Evolutionary conservation across 2,329 filamentous ascomycete species (phyloP).

Genomic region (Albifimbria verrucaria): DNA sequence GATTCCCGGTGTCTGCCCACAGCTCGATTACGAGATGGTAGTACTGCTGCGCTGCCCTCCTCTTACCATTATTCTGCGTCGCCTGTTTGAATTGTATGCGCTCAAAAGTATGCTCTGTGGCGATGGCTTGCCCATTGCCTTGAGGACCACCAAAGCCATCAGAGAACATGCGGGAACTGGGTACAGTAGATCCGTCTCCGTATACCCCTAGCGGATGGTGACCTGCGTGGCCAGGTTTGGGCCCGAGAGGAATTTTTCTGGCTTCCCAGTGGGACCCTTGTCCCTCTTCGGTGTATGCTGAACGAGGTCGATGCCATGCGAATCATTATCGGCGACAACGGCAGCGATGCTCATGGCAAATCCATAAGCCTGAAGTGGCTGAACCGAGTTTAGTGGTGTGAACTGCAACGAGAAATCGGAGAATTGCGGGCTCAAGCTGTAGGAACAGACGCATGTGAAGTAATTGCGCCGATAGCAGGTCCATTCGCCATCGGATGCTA

Average conservation of each 20-base stretch:
- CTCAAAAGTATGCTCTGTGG: conserved; percentile 68
- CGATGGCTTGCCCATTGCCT: conserved; percentile 31
- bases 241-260: conserved; percentile 64
- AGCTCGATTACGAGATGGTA: conserved; percentile 89
- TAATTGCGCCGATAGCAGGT: conserved; percentile 92
- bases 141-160: conserved; percentile 33
- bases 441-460: conserved; percentile 81
- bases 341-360: conserved; percentile 86
- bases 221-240: conserved; percentile 60
- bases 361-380: conserved; percentile 63
- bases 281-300: conserved; percentile 91
- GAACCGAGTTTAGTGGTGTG: conserved; percentile 45
- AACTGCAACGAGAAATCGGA: conserved; percentile 47
- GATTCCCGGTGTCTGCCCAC: conserved; percentile 62
- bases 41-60: conserved; percentile 85
- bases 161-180: conserved; percentile 35
- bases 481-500: conserved; percentile 71
- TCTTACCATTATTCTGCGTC: conserved; percentile 90
- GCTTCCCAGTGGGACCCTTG: conserved; percentile 76
- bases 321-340: conserved; percentile 70
- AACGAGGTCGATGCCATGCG: conserved; percentile 77
- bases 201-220: conserved; percentile 45
- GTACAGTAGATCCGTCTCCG: conserved; percentile 26
- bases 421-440: conserved; percentile 59
- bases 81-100: conserved; percentile 93